These are phyloP conservation scores for Clitoria ternatea DNA, from an alignment of 306 rosid species.

Conservation along the genomic window DNA sequence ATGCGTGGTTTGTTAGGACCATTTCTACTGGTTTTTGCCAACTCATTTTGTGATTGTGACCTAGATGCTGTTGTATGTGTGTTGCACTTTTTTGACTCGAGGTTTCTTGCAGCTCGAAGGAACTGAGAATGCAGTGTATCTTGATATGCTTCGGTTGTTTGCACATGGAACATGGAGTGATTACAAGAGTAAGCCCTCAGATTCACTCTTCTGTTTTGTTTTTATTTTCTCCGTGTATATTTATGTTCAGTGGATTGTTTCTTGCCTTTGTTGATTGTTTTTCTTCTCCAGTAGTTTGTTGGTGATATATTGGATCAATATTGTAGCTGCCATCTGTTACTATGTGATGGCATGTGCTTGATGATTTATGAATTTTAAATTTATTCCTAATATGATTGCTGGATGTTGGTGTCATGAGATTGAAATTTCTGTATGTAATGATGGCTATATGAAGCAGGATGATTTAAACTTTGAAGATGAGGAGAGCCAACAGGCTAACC, in stretches of 20 bases:
- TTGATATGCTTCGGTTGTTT: constrained; percentile 75
- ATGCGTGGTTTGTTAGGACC: neutral
- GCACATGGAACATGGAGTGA: constrained; percentile 95
- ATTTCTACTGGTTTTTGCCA: neutral
- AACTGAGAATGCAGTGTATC: constrained; percentile 55
- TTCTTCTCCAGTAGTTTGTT: neutral
- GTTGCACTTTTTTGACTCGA: neutral
- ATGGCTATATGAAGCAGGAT: neutral
- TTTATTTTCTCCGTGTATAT: neutral
- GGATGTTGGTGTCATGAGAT: neutral
- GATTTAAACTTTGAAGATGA: neutral
- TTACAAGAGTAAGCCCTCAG: constrained; percentile 63
- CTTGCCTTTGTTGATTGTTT: neutral
- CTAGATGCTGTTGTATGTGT: neutral
- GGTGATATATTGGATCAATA: neutral
- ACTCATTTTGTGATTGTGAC: neutral
- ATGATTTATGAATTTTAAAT: neutral
- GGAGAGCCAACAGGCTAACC: neutral
- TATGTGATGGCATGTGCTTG: neutral
- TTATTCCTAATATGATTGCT: neutral
- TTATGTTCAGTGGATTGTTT: neutral
- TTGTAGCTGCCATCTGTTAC: neutral
- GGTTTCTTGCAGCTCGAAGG: constrained; percentile 62
- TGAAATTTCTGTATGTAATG: neutral
- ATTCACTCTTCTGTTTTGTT: neutral